Percentiles rank a stretch among this genome's conserved stretches.
Conservation (phyloP, 371 early-diverging fungal species). For the Apophysomyces elegans region DNA sequence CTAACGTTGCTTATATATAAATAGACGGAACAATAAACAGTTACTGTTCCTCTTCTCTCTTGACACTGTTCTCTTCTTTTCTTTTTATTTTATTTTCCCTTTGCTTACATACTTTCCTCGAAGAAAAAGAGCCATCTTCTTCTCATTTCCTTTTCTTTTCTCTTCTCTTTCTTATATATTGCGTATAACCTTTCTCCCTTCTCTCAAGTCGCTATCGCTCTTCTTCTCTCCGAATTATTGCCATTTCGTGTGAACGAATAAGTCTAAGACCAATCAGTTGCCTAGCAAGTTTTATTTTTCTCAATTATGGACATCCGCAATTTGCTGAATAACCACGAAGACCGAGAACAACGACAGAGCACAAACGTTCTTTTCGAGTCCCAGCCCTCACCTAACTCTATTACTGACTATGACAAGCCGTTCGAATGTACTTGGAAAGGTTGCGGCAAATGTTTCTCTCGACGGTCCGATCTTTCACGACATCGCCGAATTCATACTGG, state of each 20-base stretch:
- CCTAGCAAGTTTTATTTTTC: no score
- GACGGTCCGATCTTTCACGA: constrained; percentile 80
- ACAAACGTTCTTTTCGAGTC: constrained; percentile 11
- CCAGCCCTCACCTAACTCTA: constrained; percentile 18
- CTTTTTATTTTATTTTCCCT: constrained; percentile 2
- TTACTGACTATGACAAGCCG: constrained; percentile 48
- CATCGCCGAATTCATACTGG: constrained; percentile 81
- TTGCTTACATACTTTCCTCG: constrained; percentile 12
- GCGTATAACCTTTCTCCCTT: constrained; percentile 13
- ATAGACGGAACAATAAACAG: no score
- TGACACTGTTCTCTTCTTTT: constrained; percentile 2
- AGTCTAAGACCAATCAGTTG: background rate
- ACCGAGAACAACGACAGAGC: constrained; percentile 20
- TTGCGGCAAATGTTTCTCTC: constrained; percentile 75
- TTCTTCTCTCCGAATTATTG: constrained; percentile 2
- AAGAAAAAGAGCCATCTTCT: no score
- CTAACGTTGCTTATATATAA: no score
- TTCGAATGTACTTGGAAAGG: constrained; percentile 70
- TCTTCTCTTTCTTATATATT: constrained; percentile 20
- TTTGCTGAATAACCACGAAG: constrained; percentile 42
- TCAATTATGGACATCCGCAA: constrained; percentile 51
- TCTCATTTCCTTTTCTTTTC: constrained; percentile 15
- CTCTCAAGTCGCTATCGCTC: constrained; percentile 8
- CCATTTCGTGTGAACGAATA: background rate
- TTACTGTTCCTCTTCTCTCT: no score